phyloP scores from a whole-genome alignment of 176 grass and related monocot species.

The Oropetium thomaeum region DNA sequence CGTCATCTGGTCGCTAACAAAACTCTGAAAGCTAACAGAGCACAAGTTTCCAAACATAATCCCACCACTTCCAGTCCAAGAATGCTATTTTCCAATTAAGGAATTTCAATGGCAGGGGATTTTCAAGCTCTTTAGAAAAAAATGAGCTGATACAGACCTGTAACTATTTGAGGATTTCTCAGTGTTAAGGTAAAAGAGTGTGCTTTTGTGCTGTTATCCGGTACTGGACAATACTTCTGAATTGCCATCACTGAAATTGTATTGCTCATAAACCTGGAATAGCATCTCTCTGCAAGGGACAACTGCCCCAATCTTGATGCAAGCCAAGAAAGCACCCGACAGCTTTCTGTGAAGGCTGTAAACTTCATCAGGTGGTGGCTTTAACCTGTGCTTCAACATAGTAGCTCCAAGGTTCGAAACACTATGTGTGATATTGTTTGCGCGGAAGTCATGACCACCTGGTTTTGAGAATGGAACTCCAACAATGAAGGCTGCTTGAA shows the following conservation, averaged over 20 bases:
- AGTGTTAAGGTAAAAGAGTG: not conserved
- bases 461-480: constrained; percentile 73
- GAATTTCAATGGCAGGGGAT: not conserved
- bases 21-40: not conserved
- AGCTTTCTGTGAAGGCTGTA: constrained; percentile 96
- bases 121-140: constrained; percentile 39
- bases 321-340: constrained; percentile 90
- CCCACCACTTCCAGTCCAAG: not conserved
- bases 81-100: not conserved
- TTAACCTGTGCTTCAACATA: constrained; percentile 85
- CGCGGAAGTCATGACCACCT: constrained; percentile 64
- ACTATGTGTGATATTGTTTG: constrained; percentile 76
- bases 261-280: constrained; percentile 58
- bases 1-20: not conserved
- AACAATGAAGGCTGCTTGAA: constrained; percentile 80
- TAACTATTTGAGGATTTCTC: constrained; percentile 10
- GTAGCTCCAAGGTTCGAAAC: constrained; percentile 87
- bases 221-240: constrained; percentile 42
- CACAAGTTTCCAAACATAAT: constrained; percentile 8
- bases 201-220: constrained; percentile 24
- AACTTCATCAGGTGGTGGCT: constrained; percentile 85
- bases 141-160: constrained; percentile 20
- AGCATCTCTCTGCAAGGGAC: constrained; percentile 87
- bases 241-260: constrained; percentile 48
- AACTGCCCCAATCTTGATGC: constrained; percentile 83